Base-by-base conservation (phyloP, 176 grass and related monocot genomes). In the Poa pratensis region DNA sequence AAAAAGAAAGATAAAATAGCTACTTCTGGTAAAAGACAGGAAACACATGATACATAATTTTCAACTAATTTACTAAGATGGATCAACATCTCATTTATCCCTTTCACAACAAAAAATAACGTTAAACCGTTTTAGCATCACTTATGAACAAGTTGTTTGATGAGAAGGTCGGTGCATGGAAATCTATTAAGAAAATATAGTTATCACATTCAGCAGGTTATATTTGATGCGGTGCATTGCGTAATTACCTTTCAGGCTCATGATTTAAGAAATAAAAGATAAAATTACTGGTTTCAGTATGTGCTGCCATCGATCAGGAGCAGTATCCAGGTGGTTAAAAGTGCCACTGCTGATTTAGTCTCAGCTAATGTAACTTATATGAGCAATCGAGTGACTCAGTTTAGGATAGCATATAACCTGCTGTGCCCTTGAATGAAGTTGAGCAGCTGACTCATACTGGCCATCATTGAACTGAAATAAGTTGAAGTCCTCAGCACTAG, bases 381-480 rank as follows among this genome's bases (percentile, higher is more conserved):
- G 19, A 54, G 70, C 24, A 86, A 63, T 1, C 55, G 23, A 64
- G 69, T 23, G 42, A 49, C 51, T 79, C 3, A 5, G 54, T 66
- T 66, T 80, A 87, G 39, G 73, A 83, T 66, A 69, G 35, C 77
- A 86, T 58, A 18, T 87, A 80, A 98, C 96, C 91, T 98, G 96
- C 79, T 94, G 88, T 79, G 93, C 96, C 70, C 87, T 95, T 75
- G 96, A 91, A 37, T 98, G 96, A 71, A 98, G 86, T 67, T 98
- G 93, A 53, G 91, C 89, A 88, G 96, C 78, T 59, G 89, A 89
- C 78, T 95, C 93, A 34, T 96, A 96, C 64, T 94, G 91, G 42
- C 96, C 96, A 83, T 92, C 93, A 82, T 98, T 98, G 84, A 98
- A 98, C 45, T 90, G 80, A 86, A 95, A 98, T 79, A 99, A 91